Percentiles rank a stretch among this genome's conserved stretches.
Conservation (phyloP, 305 asterid genomes). For the Lippia alba region DNA sequence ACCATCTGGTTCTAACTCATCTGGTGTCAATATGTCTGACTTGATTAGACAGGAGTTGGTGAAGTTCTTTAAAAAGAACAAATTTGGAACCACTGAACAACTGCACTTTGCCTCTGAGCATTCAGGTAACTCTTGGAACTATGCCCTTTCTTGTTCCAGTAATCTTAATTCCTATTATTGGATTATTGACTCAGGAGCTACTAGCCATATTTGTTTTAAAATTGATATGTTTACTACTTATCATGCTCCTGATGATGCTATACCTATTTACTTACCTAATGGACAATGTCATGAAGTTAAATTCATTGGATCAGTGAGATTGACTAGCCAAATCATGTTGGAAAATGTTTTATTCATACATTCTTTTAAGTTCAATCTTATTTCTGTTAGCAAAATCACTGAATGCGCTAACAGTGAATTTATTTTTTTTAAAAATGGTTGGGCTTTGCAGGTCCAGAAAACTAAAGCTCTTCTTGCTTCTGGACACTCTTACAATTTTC, state of each 20-base stretch:
- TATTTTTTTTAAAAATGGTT: no score
- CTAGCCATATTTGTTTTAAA: no score
- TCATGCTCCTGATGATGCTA: no score
- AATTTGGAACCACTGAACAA: not conserved
- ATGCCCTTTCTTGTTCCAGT: not conserved
- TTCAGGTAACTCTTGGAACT: not conserved
- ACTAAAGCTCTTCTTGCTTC: not conserved
- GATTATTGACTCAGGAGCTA: no score
- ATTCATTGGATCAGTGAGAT: not conserved
- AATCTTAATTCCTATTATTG: no score
- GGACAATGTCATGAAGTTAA: not conserved
- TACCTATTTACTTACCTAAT: not conserved
- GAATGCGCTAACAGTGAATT: not conserved
- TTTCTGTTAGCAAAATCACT: not conserved
- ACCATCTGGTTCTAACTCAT: not conserved
- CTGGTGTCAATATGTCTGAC: not conserved
- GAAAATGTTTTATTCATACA: not conserved
- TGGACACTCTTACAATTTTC: not conserved
- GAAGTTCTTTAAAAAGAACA: no score
- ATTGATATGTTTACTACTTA: no score
- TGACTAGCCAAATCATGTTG: not conserved
- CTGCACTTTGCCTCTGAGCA: not conserved
- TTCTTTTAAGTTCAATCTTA: not conserved
- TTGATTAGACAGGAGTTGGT: not conserved
- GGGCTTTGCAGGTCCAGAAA: not conserved